These are phyloP conservation scores for Ascochyta koolunga DNA, from an alignment of 2,329 filamentous ascomycete genomes.

Conservation along the genomic window DNA sequence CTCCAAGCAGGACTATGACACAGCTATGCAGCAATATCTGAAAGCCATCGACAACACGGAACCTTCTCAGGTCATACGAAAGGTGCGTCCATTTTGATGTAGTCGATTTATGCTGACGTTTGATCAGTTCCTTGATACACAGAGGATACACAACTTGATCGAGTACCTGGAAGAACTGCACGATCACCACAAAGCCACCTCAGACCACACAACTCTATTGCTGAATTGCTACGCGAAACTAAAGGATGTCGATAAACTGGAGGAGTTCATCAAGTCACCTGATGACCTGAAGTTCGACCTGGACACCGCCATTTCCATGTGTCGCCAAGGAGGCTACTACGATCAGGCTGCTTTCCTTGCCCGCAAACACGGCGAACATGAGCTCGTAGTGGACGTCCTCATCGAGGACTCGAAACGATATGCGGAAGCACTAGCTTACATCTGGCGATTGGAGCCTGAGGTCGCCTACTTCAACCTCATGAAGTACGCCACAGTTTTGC, in stretches of 20 bases:
- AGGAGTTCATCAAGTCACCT: constrained; percentile 94
- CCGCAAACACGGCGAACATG: constrained; percentile 90
- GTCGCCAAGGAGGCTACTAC: constrained; percentile 93
- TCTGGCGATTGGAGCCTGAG: constrained; percentile 83
- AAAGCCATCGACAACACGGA: constrained; percentile 95
- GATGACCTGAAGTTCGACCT: constrained; percentile 95
- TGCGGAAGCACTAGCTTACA: constrained; percentile 84
- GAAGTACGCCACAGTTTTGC: constrained; percentile 90
- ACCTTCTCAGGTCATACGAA: constrained; percentile 93
- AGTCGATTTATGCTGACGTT: constrained; percentile 13
- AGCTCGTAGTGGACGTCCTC: constrained; percentile 91
- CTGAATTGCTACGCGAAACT: constrained; percentile 98
- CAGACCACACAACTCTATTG: constrained; percentile 92
- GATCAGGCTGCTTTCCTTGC: constrained; percentile 96
- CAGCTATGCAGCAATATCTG: constrained; percentile 98
- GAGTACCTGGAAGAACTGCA: constrained; percentile 97
- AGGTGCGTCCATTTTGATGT: constrained; percentile 57
- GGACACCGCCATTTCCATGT: constrained; percentile 97
- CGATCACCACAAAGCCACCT: constrained; percentile 88
- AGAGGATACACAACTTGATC: constrained; percentile 96
- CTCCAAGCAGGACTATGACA: constrained; percentile 93
- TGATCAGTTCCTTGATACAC: constrained; percentile 84
- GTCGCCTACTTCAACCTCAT: constrained; percentile 84
- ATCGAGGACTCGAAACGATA: constrained; percentile 96
- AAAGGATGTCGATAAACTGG: constrained; percentile 95